These are phyloP conservation scores for Handroanthus guayacan DNA, from an alignment of 257 asterid species.

Conservation along the genomic window DNA sequence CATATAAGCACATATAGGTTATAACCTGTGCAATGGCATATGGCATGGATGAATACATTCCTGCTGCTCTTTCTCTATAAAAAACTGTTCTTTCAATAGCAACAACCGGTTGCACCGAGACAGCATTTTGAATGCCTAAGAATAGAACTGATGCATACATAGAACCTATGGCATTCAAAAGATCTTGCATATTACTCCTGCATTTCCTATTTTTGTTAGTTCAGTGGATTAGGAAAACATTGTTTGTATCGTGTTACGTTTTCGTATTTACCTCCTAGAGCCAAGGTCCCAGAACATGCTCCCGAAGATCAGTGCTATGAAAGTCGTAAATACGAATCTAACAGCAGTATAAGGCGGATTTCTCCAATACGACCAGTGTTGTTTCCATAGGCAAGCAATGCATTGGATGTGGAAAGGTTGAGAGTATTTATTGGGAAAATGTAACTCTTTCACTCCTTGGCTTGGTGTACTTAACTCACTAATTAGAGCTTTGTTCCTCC, in stretches of 20 bases:
- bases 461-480: slow-evolving; percentile 53
- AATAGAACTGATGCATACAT: slow-evolving; percentile 48
- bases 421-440: slow-evolving; percentile 47
- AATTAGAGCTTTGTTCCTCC: slow-evolving; percentile 59
- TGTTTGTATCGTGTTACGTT: no score
- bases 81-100: slow-evolving; percentile 55
- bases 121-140: slow-evolving; percentile 47
- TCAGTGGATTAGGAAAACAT: not conserved
- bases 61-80: slow-evolving; percentile 66
- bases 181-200: slow-evolving; percentile 42
- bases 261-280: slow-evolving; percentile 48
- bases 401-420: slow-evolving; percentile 57
- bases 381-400: slow-evolving; percentile 66
- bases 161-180: slow-evolving; percentile 48
- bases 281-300: slow-evolving; percentile 69
- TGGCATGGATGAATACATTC: slow-evolving; percentile 68
- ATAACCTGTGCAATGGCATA: slow-evolving; percentile 61
- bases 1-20: no score
- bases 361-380: slow-evolving; percentile 66
- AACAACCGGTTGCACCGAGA: slow-evolving; percentile 54
- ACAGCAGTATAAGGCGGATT: slow-evolving; percentile 62
- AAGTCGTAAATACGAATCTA: slow-evolving; percentile 48
- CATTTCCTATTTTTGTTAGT: not conserved
- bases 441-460: slow-evolving; percentile 48
- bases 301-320: slow-evolving; percentile 52